Percentiles rank a stretch among this genome's conserved stretches.
These are phyloP conservation scores for Thalia dealbata DNA, from an alignment of 176 grass and related monocot species.

Conservation along the genomic window DNA sequence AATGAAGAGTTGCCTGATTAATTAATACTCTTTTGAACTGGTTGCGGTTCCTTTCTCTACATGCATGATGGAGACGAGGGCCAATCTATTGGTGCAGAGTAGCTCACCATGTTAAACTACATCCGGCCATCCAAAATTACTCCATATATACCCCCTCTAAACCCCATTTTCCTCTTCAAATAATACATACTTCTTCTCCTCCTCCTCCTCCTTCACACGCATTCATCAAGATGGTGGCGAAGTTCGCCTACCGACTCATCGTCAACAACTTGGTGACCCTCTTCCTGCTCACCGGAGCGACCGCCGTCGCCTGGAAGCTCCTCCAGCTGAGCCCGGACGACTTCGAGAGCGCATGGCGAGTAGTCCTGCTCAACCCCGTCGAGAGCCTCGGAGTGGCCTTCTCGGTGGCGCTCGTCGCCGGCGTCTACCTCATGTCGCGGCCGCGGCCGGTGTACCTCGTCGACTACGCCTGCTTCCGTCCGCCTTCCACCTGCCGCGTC, in stretches of 20 bases:
- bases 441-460: conserved; percentile 15
- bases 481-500: conserved; percentile 7
- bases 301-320: neutral
- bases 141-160: no score
- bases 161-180: no score
- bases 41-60: no score
- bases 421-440: conserved; percentile 2
- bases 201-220: no score
- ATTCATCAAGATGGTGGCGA: neutral
- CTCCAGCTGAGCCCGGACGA: neutral
- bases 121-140: no score
- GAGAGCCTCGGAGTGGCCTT: neutral
- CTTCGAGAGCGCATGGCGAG: neutral
- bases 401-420: neutral
- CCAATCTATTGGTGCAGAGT: no score
- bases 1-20: no score
- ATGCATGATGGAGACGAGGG: no score
- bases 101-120: no score
- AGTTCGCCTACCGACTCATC: neutral
- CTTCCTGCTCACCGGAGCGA: neutral
- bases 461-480: conserved; percentile 6
- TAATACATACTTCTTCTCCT: no score
- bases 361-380: neutral
- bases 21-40: no score
- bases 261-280: neutral